Evolutionary conservation across 805 yeast species (phyloP).

Genomic region (Candida boleticola): DNA sequence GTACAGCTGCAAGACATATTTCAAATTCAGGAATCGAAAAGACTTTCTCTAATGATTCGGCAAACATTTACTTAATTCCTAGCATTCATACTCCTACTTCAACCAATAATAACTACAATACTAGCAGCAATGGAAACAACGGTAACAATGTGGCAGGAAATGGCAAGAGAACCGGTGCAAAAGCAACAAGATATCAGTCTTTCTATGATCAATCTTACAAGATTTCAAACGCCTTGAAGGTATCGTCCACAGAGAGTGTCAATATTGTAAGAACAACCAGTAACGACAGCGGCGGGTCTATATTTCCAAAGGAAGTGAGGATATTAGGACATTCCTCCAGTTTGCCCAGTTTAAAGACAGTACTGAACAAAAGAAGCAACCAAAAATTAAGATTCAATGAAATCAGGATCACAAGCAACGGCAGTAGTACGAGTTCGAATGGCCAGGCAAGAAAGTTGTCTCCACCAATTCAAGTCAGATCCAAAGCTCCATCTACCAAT

Average conservation of each 20-base stretch:
- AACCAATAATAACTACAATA: constrained; percentile 5
- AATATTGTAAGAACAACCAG: constrained; percentile 15
- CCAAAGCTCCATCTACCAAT: background rate
- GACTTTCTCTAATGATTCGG: constrained; percentile 28
- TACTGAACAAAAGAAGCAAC: constrained; percentile 1
- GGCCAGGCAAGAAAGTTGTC: background rate
- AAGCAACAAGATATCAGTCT: constrained; percentile 46
- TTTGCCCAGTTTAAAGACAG: constrained; percentile 21
- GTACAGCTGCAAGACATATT: constrained; percentile 5
- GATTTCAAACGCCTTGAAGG: constrained; percentile 43
- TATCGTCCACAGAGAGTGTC: constrained; percentile 23
- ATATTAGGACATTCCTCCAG: constrained; percentile 25
- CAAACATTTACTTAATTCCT: constrained; percentile 24
- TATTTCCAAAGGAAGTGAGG: constrained; percentile 9
- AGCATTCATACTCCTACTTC: constrained; percentile 4
- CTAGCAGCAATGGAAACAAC: constrained; percentile 3
- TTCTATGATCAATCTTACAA: constrained; percentile 45
- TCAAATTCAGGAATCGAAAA: constrained; percentile 22
- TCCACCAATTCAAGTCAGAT: background rate
- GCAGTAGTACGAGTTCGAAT: background rate
- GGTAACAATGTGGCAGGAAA: constrained; percentile 16
- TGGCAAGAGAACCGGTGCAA: constrained; percentile 36
- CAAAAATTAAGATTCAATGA: constrained; percentile 3
- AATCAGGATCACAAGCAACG: background rate
- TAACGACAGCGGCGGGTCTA: constrained; percentile 2